Percentiles rank a stretch among this genome's conserved stretches.
These are phyloP conservation scores for Penicillium sp. DNA, from an alignment of 2,329 filamentous ascomycete genomes.

Conservation along the genomic window DNA sequence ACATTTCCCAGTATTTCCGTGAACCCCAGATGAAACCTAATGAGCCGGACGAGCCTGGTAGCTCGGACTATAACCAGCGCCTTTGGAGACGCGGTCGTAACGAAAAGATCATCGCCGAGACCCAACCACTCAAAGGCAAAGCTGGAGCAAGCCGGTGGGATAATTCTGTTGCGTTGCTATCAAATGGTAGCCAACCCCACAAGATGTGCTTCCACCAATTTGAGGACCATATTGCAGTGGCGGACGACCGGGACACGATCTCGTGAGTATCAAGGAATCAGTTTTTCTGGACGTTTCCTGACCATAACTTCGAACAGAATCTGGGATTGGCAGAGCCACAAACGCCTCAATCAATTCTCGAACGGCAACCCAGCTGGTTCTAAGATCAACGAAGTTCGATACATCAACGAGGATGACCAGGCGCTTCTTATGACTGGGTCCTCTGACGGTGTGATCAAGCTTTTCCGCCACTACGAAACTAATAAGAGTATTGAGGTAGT, in stretches of 20 bases:
- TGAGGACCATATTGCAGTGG: conserved; percentile 90
- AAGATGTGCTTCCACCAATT: conserved; percentile 98
- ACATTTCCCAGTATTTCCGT: conserved; percentile 70
- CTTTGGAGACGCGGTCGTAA: conserved; percentile 92
- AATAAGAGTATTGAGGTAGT: conserved; percentile 76
- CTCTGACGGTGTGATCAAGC: conserved; percentile 88
- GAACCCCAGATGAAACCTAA: conserved; percentile 97
- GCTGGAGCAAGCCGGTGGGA: conserved; percentile 87
- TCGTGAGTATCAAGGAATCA: conserved; percentile 43
- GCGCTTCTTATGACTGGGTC: conserved; percentile 92
- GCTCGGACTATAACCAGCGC: conserved; percentile 91
- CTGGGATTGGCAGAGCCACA: conserved; percentile 87
- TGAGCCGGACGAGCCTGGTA: conserved; percentile 93
- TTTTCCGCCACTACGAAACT: conserved; percentile 89
- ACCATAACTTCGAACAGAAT: conserved; percentile 50
- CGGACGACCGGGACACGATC: conserved; percentile 88
- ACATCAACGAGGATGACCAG: conserved; percentile 98
- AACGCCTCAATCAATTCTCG: conserved; percentile 77
- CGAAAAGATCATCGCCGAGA: conserved; percentile 86
- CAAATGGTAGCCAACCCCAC: conserved; percentile 83
- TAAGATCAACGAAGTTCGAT: conserved; percentile 89
- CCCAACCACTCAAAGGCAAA: conserved; percentile 87
- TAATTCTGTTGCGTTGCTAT: conserved; percentile 75
- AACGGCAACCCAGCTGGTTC: conserved; percentile 92
- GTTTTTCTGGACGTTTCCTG: background rate